phyloP scores from a whole-genome alignment of 805 yeast species.

The Nakazawaea ambrosiae region DNA sequence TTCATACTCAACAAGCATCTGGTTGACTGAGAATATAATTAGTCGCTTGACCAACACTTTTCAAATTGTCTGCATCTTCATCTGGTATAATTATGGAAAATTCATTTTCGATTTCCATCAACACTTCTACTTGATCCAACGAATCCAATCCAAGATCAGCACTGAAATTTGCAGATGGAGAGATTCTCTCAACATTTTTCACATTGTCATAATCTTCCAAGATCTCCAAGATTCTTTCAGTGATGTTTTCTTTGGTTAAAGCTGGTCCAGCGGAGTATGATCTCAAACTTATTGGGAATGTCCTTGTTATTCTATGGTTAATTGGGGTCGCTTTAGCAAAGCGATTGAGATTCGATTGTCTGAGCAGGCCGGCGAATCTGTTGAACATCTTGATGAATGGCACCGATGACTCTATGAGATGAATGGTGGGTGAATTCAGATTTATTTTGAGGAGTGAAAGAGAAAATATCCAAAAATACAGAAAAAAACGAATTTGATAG shows the following conservation, averaged over 20 bases:
- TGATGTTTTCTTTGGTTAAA: conserved; percentile 54
- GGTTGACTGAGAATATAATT: conserved; percentile 75
- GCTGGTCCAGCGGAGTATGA: conserved; percentile 53
- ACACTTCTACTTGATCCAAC: conserved; percentile 63
- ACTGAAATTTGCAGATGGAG: conserved; percentile 43
- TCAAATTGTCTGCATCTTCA: conserved; percentile 87
- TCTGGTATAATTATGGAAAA: conserved; percentile 81
- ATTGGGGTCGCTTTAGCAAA: no score
- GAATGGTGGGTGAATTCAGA: no score
- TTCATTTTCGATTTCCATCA: conserved; percentile 69
- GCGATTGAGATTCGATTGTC: no score
- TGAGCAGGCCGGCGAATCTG: no score
- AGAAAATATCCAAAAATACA: no score
- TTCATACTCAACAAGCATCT: conserved; percentile 28
- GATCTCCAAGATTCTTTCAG: conserved; percentile 55
- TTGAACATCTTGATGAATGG: no score
- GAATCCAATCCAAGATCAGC: conserved; percentile 67
- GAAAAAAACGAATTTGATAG: no score
- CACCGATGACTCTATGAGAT: no score
- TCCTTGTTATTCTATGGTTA: no score
- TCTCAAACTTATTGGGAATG: no score
- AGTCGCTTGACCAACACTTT: conserved; percentile 89
- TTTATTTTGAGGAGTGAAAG: no score
- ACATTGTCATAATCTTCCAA: conserved; percentile 61
- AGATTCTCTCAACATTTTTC: conserved; percentile 26